These are phyloP conservation scores for Carex pumila DNA, from an alignment of 176 grass and related monocot genomes.

Conservation along the genomic window DNA sequence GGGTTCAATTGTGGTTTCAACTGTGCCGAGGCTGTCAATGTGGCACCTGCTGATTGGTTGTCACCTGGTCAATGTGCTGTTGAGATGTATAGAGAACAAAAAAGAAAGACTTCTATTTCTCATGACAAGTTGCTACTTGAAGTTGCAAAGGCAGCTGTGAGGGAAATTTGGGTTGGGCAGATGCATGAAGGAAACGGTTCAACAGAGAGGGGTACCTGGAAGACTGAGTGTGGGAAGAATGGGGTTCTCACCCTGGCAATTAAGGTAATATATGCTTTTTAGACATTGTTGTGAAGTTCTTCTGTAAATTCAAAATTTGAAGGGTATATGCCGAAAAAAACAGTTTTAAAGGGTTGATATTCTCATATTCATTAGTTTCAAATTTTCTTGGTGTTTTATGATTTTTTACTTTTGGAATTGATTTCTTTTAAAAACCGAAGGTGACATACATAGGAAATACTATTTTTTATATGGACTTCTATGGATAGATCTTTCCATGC, in stretches of 20 bases:
- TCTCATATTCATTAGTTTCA: neutral
- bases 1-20: slow-evolving; percentile 99
- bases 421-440: neutral
- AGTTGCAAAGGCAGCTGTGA: slow-evolving; percentile 57
- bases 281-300: neutral
- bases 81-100: slow-evolving; percentile 78
- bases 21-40: slow-evolving; percentile 94
- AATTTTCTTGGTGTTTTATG: neutral
- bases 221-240: slow-evolving; percentile 54
- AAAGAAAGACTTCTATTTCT: slow-evolving; percentile 78
- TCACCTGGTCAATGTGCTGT: slow-evolving; percentile 73
- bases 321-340: neutral
- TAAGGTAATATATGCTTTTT: slow-evolving; percentile 48
- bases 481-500: neutral
- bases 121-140: slow-evolving; percentile 78
- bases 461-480: neutral
- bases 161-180: slow-evolving; percentile 35
- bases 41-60: slow-evolving; percentile 85
- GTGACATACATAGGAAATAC: neutral
- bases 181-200: slow-evolving; percentile 2
- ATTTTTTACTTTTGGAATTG: neutral
- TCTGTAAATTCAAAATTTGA: neutral
- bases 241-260: slow-evolving; percentile 57
- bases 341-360: neutral
- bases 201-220: slow-evolving; percentile 27